Evolutionary conservation across 2,329 filamentous ascomycete genomes (phyloP), one percentile per base, ranked within the genome.

Genomic region (Calonectria honghensis): DNA sequence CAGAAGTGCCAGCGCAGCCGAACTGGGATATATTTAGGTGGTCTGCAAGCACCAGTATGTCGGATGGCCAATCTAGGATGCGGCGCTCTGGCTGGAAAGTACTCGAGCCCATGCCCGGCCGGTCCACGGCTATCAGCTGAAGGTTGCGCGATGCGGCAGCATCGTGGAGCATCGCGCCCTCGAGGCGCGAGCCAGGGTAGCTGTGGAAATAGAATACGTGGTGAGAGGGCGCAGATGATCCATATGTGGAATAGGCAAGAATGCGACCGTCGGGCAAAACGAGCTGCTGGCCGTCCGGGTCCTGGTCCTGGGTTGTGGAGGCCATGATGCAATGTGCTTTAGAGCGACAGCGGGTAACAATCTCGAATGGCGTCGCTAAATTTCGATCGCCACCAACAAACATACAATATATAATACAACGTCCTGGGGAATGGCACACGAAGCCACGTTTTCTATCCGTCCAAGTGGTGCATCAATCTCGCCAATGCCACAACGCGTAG

Each of bases 1-100:
- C 82, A 0, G 83, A 84, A n/a, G 51, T 41, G 24, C 80, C 83
- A 4, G 83, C 39, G 29, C 83, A 73, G 29, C 77, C 81, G 24
- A 84, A 84, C 0, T 57, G 50, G 6, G 57, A 1, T 31, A 83
- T 74, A 2, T 52, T 20, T 37, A 81, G 74, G 52, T 79, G 77
- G 7, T 75, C 72, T 3, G 81, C 82, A 29, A 85, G 78, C 1
- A 74, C 77, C 14, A 64, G 31, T 16, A 70, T 31, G 39, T 71
- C 69, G 18, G 39, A 57, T 39, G 59, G 69, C 59, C 59, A 66
- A 16, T 70, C 68, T 2, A 70, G 68, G 13, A 70, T 32, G 27
- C 24, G 37, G 11, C 67, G 67, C 6, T 14, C 52, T 4, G 39
- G 67, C 24, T 70, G 35, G 14, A 59, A 59, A 27, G 67, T 61